These are phyloP conservation scores for Trametes coccinea DNA, from an alignment of 768 basidiomycete species.

Conservation along the genomic window DNA sequence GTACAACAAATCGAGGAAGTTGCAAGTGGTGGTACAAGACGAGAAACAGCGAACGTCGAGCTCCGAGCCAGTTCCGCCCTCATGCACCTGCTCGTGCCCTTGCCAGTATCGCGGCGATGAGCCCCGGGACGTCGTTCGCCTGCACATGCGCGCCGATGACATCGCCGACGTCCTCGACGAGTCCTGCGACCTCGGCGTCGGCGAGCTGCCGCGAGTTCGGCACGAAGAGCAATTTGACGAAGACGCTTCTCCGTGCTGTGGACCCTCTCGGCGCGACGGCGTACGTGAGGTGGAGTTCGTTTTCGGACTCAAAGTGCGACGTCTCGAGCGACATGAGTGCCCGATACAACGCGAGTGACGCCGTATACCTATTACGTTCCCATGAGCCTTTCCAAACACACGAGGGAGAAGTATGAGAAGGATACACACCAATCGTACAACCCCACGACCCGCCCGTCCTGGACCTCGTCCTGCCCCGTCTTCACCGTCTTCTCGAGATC, in stretches of 20 bases:
- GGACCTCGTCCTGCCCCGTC: conserved; percentile 49
- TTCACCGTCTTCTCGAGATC: conserved; percentile 73
- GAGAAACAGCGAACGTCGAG: background rate
- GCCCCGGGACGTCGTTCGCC: conserved; percentile 62
- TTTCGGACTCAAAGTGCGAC: conserved; percentile 63
- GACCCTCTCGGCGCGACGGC: conserved; percentile 34
- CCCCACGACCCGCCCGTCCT: conserved; percentile 63
- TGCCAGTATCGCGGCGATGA: conserved; percentile 61
- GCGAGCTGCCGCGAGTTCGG: conserved; percentile 69
- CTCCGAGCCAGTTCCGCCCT: background rate
- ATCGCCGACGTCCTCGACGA: conserved; percentile 59
- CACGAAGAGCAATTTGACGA: conserved; percentile 62
- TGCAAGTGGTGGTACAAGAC: background rate
- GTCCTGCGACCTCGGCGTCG: conserved; percentile 54
- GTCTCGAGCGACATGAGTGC: conserved; percentile 60
- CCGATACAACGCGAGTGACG: conserved; percentile 65
- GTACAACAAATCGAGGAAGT: background rate
- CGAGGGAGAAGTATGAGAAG: background rate
- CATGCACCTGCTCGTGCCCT: conserved; percentile 37
- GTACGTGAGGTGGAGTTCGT: conserved; percentile 77
- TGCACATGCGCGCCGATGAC: conserved; percentile 62
- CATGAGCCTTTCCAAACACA: background rate
- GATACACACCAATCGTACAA: conserved; percentile 67
- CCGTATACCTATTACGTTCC: conserved; percentile 57
- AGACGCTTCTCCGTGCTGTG: conserved; percentile 35